phyloP scores from a whole-genome alignment of 2,329 filamentous ascomycete species.

The Ceratocystis colombiana region DNA sequence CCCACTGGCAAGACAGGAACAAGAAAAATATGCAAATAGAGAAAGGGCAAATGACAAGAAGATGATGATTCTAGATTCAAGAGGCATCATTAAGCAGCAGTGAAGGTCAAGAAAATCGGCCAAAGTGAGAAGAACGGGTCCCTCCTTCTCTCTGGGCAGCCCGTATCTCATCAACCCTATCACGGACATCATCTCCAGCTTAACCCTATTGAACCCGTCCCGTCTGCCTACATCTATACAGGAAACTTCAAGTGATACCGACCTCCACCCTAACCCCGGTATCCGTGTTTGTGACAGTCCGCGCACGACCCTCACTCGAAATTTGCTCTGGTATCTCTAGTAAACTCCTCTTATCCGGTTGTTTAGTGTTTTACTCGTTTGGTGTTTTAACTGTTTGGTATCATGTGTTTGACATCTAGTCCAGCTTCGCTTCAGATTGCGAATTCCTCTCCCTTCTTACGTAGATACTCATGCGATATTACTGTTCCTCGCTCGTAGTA shows the following conservation, averaged over 20 bases:
- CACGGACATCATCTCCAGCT: too few species aligned
- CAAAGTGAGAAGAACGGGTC: too few species aligned
- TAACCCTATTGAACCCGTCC: too few species aligned
- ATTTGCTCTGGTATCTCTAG: not conserved
- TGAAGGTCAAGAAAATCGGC: too few species aligned
- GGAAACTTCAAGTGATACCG: not conserved
- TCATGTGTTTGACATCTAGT: conserved; percentile 7
- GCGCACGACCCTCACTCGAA: conserved; percentile 9
- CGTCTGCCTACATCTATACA: not conserved
- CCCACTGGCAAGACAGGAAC: not conserved
- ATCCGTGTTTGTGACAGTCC: not conserved
- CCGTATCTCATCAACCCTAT: not conserved
- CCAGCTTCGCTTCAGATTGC: conserved; percentile 5
- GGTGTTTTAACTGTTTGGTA: not conserved
- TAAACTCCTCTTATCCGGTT: not conserved
- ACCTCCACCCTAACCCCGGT: not conserved
- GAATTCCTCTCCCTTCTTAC: not conserved
- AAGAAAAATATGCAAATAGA: not conserved
- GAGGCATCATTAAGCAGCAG: too few species aligned
- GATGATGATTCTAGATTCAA: too few species aligned
- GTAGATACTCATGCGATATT: not conserved
- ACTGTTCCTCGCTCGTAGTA: conserved; percentile 7
- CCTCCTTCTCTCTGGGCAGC: not conserved
- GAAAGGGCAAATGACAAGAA: not conserved
- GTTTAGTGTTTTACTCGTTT: conserved; percentile 14